Conservation (phyloP, 306 rosid genomes). For the Alnus glutinosa region DNA sequence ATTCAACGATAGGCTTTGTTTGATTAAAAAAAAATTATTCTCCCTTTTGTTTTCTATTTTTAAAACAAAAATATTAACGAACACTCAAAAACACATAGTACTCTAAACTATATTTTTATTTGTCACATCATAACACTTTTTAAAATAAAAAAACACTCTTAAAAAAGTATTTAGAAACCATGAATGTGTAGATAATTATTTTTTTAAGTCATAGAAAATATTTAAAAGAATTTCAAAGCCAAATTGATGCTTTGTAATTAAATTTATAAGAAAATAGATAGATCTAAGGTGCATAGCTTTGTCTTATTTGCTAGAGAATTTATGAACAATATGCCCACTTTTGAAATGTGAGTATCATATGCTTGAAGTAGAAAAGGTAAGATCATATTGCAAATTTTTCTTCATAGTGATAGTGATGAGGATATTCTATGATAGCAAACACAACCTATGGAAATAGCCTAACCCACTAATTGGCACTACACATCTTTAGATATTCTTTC, state of each 20-base stretch:
- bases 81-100: too few relatives aligned
- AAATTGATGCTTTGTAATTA: background rate
- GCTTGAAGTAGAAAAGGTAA: background rate
- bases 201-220: background rate
- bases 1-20: too few relatives aligned
- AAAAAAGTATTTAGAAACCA: too few relatives aligned
- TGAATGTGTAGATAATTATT: background rate
- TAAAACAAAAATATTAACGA: too few relatives aligned
- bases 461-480: slow-evolving; percentile 42
- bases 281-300: background rate
- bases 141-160: too few relatives aligned
- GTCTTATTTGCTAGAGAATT: background rate
- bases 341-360: background rate
- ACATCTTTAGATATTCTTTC: slow-evolving; percentile 5
- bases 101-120: too few relatives aligned
- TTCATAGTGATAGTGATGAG: background rate
- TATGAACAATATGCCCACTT: background rate
- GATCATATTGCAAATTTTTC: background rate
- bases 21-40: too few relatives aligned
- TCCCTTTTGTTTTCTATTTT: too few relatives aligned
- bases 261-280: background rate
- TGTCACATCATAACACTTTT: too few relatives aligned
- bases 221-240: background rate
- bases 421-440: background rate
- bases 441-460: slow-evolving; percentile 25